A percentile compares a stretch with the other conserved stretches of the same genome.
These are phyloP conservation scores for Jatropha curcas DNA, from an alignment of 345 rosid species.

Conservation along the genomic window DNA sequence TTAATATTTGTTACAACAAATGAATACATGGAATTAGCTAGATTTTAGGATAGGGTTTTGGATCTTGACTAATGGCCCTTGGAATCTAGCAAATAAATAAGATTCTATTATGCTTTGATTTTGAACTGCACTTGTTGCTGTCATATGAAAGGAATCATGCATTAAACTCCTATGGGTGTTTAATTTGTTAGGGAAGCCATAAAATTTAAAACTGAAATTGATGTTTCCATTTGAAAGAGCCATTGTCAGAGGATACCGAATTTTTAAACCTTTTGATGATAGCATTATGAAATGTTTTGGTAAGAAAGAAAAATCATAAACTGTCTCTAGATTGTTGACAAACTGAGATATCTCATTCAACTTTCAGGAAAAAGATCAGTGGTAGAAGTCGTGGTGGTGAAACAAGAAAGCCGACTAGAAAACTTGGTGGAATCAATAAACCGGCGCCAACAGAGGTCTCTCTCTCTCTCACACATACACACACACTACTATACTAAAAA, in stretches of 20 bases:
- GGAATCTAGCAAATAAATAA: background rate
- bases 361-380: constrained; percentile 69
- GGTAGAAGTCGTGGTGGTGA: constrained; percentile 64
- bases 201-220: background rate
- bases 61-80: background rate
- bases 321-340: background rate
- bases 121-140: background rate
- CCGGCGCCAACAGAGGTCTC: constrained; percentile 75
- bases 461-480: background rate
- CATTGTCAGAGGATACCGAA: background rate
- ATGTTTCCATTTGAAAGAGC: background rate
- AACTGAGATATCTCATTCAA: constrained; percentile 9
- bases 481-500: too few relatives aligned
- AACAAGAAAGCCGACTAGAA: constrained; percentile 65
- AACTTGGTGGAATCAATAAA: constrained; percentile 53
- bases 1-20: background rate
- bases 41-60: background rate
- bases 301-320: background rate
- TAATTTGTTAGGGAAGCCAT: background rate
- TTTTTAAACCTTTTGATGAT: background rate
- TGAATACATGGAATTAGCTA: background rate
- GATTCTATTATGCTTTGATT: background rate
- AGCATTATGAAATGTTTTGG: background rate
- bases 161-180: background rate
- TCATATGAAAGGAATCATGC: constrained; percentile 1